These are phyloP conservation scores for fission yeast (Schizosaccharomyces pombe) DNA, from an alignment of 805 yeast genomes.

Conservation along the genomic window DNA sequence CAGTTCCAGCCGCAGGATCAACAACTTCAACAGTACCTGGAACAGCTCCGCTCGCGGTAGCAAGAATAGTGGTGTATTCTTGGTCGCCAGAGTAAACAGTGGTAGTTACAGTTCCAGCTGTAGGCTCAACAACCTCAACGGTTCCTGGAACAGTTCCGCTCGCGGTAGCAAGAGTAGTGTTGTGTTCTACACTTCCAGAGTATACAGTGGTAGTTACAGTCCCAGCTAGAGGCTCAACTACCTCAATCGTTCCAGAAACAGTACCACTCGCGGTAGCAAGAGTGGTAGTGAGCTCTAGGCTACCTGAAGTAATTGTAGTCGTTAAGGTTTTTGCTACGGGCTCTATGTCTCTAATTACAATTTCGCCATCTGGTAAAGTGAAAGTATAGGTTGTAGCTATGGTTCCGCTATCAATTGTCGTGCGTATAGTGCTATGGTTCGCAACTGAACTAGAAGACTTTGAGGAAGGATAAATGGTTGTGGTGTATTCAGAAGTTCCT, in stretches of 20 bases:
- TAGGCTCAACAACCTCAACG: not conserved
- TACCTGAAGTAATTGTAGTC: not conserved
- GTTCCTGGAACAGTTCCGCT: not conserved
- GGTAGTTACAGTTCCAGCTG: not conserved
- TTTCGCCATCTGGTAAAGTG: not conserved
- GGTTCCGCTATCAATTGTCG: not conserved
- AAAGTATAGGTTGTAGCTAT: not conserved
- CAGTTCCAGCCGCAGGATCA: no score
- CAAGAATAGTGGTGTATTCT: no score
- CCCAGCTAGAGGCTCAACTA: not conserved
- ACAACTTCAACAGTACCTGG: no score
- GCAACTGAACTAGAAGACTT: no score
- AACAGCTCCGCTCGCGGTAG: no score
- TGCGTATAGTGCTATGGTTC: not conserved
- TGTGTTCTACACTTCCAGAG: not conserved
- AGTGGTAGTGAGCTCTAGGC: not conserved
- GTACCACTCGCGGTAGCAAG: not conserved
- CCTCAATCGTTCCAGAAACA: not conserved
- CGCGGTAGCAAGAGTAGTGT: not conserved
- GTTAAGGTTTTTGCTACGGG: not conserved
- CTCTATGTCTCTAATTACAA: not conserved
- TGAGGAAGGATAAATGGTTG: not conserved
- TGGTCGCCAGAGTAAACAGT: no score
- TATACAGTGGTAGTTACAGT: no score
- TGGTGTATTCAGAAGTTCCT: not conserved